These are phyloP conservation scores for Wallemia hederae DNA, from an alignment of 1,284 basidiomycete genomes.

Conservation along the genomic window DNA sequence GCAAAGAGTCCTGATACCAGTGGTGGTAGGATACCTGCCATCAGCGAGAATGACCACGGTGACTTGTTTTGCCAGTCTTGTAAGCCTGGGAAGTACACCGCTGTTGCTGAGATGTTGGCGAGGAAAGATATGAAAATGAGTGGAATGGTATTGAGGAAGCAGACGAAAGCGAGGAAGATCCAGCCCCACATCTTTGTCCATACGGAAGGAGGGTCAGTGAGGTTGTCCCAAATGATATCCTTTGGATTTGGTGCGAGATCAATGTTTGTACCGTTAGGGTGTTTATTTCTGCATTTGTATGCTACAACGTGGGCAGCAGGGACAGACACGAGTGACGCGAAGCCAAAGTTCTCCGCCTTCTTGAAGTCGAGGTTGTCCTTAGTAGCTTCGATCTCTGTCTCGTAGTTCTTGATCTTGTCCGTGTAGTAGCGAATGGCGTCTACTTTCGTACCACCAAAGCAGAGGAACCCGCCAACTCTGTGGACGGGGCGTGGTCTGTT, in stretches of 20 bases:
- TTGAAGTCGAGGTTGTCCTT: conserved; percentile 37
- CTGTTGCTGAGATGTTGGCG: conserved; percentile 31
- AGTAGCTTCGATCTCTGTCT: conserved; percentile 45
- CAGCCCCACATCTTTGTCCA: conserved; percentile 39
- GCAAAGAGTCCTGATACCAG: conserved; percentile 62
- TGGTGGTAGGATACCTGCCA: conserved; percentile 36
- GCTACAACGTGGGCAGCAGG: conserved; percentile 67
- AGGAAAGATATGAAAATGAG: conserved; percentile 47
- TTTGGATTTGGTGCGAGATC: conserved; percentile 53
- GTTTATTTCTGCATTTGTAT: conserved; percentile 32
- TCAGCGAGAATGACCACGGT: conserved; percentile 10
- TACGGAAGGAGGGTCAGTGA: conserved; percentile 37
- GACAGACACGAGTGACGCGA: conserved; percentile 74
- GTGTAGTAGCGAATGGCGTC: conserved; percentile 65
- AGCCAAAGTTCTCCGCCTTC: conserved; percentile 62
- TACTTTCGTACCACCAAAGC: conserved; percentile 36
- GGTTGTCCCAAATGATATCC: conserved; percentile 42
- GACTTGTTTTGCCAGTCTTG: conserved; percentile 6
- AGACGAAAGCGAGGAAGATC: conserved; percentile 28
- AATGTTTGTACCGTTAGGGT: conserved; percentile 38
- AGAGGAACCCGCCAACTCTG: conserved; percentile 35
- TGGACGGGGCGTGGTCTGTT: conserved; percentile 44
- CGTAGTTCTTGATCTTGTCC: conserved; percentile 31
- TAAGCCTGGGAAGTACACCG: conserved; percentile 22
- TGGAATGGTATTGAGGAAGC: conserved; percentile 69